Evolutionary conservation across 2,329 filamentous ascomycete species (phyloP).

Genomic region (Pseudocercospora cruenta): DNA sequence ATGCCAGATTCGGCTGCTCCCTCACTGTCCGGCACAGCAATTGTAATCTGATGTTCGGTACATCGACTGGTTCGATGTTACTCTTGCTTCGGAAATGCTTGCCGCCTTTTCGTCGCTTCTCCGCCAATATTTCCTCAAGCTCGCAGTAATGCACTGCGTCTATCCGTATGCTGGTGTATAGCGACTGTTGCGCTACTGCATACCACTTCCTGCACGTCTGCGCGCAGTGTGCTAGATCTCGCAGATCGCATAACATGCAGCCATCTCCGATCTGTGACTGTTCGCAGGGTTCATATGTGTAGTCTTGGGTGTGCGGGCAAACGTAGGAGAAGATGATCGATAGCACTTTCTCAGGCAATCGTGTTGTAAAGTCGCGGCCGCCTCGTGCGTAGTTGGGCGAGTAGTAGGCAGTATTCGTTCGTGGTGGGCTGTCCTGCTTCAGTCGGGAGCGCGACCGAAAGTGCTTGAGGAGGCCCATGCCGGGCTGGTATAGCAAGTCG

Average conservation of each 20-base stretch:
- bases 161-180: conserved; percentile 86
- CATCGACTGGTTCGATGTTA: conserved; percentile 79
- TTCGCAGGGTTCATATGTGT: conserved; percentile 81
- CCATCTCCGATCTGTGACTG: conserved; percentile 75
- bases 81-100: conserved; percentile 58
- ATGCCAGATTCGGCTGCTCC: conserved; percentile 71
- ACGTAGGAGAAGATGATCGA: conserved; percentile 77
- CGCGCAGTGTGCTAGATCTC: conserved; percentile 80
- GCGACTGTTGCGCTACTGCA: conserved; percentile 56
- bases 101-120: conserved; percentile 67
- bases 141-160: conserved; percentile 94
- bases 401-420: conserved; percentile 26
- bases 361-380: conserved; percentile 46
- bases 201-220: conserved; percentile 76
- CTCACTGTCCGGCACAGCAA: conserved; percentile 81
- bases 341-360: conserved; percentile 70
- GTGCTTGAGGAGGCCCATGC: conserved; percentile 56
- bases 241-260: conserved; percentile 92
- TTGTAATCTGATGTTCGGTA: conserved; percentile 73
- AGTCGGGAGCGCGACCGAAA: conserved; percentile 50
- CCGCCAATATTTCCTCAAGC: conserved; percentile 78
- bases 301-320: conserved; percentile 79
- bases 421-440: conserved; percentile 43
- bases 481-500: conserved; percentile 12
- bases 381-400: conserved; percentile 18